Evolutionary conservation across 2,329 filamentous ascomycete genomes (phyloP).

Genomic region (Calonectria ilicicola): DNA sequence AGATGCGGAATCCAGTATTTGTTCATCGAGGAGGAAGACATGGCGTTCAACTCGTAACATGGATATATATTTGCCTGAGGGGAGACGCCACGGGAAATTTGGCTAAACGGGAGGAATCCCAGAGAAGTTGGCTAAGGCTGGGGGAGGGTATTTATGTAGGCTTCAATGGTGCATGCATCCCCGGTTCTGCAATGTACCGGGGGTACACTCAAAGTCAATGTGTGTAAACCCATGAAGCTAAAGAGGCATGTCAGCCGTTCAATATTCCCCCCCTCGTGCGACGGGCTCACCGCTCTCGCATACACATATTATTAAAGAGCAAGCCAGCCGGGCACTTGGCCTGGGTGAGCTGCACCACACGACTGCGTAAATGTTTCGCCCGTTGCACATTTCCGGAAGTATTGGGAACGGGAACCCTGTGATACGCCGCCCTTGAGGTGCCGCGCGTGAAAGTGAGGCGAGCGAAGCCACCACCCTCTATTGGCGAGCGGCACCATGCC

Average conservation of each 20-base stretch:
- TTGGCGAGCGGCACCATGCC: constrained; percentile 38
- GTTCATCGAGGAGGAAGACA: constrained; percentile 57
- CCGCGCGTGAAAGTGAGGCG: constrained; percentile 43
- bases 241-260: constrained; percentile 34
- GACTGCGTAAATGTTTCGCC: constrained; percentile 38
- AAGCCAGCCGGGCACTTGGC: constrained; percentile 31
- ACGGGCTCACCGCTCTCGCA: constrained; percentile 43
- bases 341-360: constrained; percentile 33
- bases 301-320: constrained; percentile 31
- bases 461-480: constrained; percentile 41
- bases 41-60: constrained; percentile 29
- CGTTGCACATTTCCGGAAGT: constrained; percentile 37
- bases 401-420: constrained; percentile 41
- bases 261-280: constrained; percentile 35
- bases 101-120: constrained; percentile 28
- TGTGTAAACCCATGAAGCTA: constrained; percentile 38
- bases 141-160: constrained; percentile 43
- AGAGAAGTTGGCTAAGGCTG: constrained; percentile 25
- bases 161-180: constrained; percentile 28
- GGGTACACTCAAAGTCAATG: constrained; percentile 38
- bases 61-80: constrained; percentile 20
- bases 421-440: constrained; percentile 36
- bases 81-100: constrained; percentile 20
- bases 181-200: constrained; percentile 35
- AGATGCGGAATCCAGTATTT: constrained; percentile 71